A percentile compares a stretch with the other conserved stretches of the same genome.
Evolutionary conservation across 192 early-diverging fungal genomes (phyloP).

Genomic region (Cetraspora pellucida): DNA sequence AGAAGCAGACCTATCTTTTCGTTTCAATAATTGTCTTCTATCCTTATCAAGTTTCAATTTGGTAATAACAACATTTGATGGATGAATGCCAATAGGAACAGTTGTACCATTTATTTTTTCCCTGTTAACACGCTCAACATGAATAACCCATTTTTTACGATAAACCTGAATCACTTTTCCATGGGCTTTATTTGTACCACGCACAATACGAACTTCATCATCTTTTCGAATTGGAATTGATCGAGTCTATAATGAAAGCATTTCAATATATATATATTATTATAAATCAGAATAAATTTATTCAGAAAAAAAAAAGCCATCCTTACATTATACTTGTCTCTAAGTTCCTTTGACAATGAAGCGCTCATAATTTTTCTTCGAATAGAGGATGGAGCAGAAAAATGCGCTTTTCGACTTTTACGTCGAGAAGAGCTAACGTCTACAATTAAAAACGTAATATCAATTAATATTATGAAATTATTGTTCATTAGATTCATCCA

Average conservation of each 20-base stretch:
- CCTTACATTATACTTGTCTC: conserved; percentile 90
- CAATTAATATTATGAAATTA: background rate
- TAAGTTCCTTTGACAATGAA: conserved; percentile 96
- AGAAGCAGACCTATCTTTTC: conserved; percentile 70
- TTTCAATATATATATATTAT: conserved; percentile 1
- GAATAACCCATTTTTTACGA: conserved; percentile 99
- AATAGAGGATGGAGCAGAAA: conserved; percentile 91
- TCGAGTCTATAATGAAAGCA: conserved; percentile 63
- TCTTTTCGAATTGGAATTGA: conserved; percentile 96
- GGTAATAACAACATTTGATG: conserved; percentile 98
- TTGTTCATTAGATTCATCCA: background rate
- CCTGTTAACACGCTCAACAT: conserved; percentile 94
- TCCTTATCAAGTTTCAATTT: conserved; percentile 97
- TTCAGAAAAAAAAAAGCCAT: conserved; percentile 33
- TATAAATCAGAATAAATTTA: conserved; percentile 1
- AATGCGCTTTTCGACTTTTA: conserved; percentile 98
- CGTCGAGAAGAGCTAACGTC: conserved; percentile 89
- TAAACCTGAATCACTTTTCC: conserved; percentile 96
- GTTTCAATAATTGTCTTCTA: conserved; percentile 85
- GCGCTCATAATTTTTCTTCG: conserved; percentile 97
- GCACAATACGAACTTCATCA: conserved; percentile 95
- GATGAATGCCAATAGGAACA: conserved; percentile 92
- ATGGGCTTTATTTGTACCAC: conserved; percentile 95
- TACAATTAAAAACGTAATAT: conserved; percentile 29
- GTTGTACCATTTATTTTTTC: conserved; percentile 98